A percentile compares a stretch with the other conserved stretches of the same genome.
Conservation (phyloP, 2,329 filamentous ascomycete genomes). For the Pestalotiopsis sp. region DNA sequence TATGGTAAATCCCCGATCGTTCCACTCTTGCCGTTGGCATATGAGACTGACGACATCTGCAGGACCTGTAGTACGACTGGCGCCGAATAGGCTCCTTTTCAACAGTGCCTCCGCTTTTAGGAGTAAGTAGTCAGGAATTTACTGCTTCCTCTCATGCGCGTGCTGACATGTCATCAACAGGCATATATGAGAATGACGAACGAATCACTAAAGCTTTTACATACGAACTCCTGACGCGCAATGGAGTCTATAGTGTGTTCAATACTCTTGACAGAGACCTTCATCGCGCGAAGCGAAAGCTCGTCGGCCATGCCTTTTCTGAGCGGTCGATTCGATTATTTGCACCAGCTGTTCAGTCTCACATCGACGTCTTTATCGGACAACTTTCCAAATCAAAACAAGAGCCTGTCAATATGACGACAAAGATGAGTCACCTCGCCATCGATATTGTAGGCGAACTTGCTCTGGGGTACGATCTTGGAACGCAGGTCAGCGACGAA, state of each 20-base stretch:
- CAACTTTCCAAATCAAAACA: slow-evolving; percentile 9
- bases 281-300: slow-evolving; percentile 1
- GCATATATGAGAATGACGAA: neutral
- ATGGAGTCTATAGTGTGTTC: slow-evolving; percentile 13
- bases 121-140: neutral
- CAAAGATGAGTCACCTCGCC: slow-evolving; percentile 12
- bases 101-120: slow-evolving; percentile 17
- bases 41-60: neutral
- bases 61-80: slow-evolving; percentile 12
- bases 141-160: neutral
- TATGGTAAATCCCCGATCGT: neutral
- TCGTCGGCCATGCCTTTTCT: slow-evolving; percentile 6
- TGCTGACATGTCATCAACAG: neutral
- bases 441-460: slow-evolving; percentile 20
- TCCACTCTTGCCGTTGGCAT: no score
- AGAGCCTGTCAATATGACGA: slow-evolving; percentile 18
- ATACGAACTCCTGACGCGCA: slow-evolving; percentile 14
- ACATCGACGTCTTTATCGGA: slow-evolving; percentile 9
- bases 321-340: slow-evolving; percentile 9
- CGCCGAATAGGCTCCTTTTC: slow-evolving; percentile 22
- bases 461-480: slow-evolving; percentile 19
- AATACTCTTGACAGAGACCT: slow-evolving; percentile 10
- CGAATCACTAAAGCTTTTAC: slow-evolving; percentile 15
- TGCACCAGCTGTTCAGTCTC: neutral
- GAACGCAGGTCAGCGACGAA: slow-evolving; percentile 7